phyloP scores from a whole-genome alignment of 208 protist species.

The Leishmania tropica region DNA sequence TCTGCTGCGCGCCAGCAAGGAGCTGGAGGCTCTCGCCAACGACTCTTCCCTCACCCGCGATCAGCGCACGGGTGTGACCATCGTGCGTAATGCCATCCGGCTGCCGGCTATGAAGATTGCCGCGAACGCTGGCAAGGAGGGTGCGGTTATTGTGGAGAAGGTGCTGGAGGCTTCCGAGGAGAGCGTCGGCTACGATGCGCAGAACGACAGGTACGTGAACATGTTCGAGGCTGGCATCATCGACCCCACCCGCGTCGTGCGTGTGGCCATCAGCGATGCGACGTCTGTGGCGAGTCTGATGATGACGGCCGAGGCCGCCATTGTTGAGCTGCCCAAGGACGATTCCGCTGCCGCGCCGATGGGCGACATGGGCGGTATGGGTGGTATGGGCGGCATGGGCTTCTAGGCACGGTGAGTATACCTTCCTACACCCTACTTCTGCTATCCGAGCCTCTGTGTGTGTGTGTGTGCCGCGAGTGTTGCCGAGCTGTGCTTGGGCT shows the following conservation, averaged over 20 bases:
- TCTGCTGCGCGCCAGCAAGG: constrained; percentile 93
- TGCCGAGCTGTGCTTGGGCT: neutral
- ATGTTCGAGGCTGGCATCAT: constrained; percentile 99
- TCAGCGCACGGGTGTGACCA: constrained; percentile 96
- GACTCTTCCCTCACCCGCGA: constrained; percentile 82
- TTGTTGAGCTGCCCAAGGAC: constrained; percentile 70
- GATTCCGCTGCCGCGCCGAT: constrained; percentile 26
- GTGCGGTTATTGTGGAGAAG: constrained; percentile 97
- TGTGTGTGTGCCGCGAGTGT: neutral
- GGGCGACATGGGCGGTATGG: constrained; percentile 71
- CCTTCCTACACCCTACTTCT: neutral
- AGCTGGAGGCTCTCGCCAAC: constrained; percentile 84
- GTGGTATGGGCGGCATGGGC: constrained; percentile 66
- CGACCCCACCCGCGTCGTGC: constrained; percentile 99
- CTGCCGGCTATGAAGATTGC: constrained; percentile 95
- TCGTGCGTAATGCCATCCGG: constrained; percentile 94
- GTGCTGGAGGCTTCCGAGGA: constrained; percentile 88
- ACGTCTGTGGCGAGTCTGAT: constrained; percentile 97
- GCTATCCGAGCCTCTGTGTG: neutral
- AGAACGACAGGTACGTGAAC: constrained; percentile 95
- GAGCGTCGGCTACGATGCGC: constrained; percentile 95
- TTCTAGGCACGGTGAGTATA: constrained; percentile 30
- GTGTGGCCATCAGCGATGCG: constrained; percentile 96
- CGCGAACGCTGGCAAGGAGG: constrained; percentile 98
- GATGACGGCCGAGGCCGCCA: constrained; percentile 95